Evolutionary conservation across 805 yeast species (phyloP).

Genomic region (Soucietia sequanensis): DNA sequence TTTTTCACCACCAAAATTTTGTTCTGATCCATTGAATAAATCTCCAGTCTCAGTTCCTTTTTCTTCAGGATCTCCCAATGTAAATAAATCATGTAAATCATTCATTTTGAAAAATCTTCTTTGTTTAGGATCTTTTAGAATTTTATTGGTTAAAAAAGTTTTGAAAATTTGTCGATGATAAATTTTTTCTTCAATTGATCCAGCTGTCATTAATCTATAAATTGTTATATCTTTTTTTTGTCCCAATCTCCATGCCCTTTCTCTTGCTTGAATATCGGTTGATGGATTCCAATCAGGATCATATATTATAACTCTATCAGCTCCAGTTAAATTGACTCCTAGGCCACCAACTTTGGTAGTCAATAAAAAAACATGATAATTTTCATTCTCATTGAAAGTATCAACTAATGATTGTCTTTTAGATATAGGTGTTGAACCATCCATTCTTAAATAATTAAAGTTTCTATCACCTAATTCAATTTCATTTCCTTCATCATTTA

Average conservation of each 20-base stretch:
- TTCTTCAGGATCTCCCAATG: slow-evolving; percentile 72
- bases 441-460: slow-evolving; percentile 77
- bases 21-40: slow-evolving; percentile 52
- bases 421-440: slow-evolving; percentile 84
- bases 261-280: slow-evolving; percentile 95
- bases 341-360: slow-evolving; percentile 97
- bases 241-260: slow-evolving; percentile 95
- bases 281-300: slow-evolving; percentile 99
- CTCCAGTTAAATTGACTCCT: slow-evolving; percentile 93
- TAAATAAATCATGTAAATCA: slow-evolving; percentile 86
- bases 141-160: slow-evolving; percentile 89
- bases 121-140: slow-evolving; percentile 93
- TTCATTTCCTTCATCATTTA: slow-evolving; percentile 13
- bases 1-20: slow-evolving; percentile 29
- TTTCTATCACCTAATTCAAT: slow-evolving; percentile 6
- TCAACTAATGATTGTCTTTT: slow-evolving; percentile 80
- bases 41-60: slow-evolving; percentile 69
- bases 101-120: slow-evolving; percentile 88
- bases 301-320: slow-evolving; percentile 87
- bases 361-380: slow-evolving; percentile 65
- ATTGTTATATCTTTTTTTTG: slow-evolving; percentile 90
- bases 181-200: slow-evolving; percentile 94
- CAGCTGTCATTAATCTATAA: slow-evolving; percentile 89
- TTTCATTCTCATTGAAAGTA: slow-evolving; percentile 61
- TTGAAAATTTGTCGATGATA: slow-evolving; percentile 96